phyloP scores from a whole-genome alignment of 768 basidiomycete species.

The Serendipita sp. region DNA sequence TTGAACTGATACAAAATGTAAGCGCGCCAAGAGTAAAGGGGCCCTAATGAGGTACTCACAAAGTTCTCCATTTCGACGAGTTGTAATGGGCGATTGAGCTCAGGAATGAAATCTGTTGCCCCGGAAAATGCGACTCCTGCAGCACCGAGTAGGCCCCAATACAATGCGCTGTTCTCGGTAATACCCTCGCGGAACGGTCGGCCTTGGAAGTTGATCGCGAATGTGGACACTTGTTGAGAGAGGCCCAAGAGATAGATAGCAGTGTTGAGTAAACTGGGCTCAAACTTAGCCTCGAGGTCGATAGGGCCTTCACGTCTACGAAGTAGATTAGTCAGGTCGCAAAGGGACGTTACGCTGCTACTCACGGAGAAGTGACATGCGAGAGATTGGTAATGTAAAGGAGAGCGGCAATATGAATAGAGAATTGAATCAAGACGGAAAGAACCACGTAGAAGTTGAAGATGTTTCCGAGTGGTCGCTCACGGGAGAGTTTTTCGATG shows the following conservation, averaged over 20 bases:
- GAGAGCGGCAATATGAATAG: conserved; percentile 76
- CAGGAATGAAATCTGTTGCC: conserved; percentile 86
- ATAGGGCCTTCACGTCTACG: conserved; percentile 47
- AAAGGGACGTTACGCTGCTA: not conserved
- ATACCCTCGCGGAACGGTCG: conserved; percentile 98
- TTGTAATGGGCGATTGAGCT: conserved; percentile 91
- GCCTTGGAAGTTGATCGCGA: conserved; percentile 97
- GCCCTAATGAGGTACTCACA: conserved; percentile 31
- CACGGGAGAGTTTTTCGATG: conserved; percentile 86
- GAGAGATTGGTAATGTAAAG: conserved; percentile 87
- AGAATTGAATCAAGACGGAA: conserved; percentile 84
- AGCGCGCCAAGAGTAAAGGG: not conserved
- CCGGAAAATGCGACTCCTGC: conserved; percentile 84
- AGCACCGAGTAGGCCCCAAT: conserved; percentile 81
- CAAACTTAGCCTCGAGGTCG: conserved; percentile 92
- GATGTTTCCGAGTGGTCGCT: conserved; percentile 87
- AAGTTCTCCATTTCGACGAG: conserved; percentile 72
- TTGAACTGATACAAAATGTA: conserved; percentile 47
- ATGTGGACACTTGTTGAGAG: conserved; percentile 96
- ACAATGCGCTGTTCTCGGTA: conserved; percentile 84
- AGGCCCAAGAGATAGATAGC: conserved; percentile 91
- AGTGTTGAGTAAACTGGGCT: conserved; percentile 86
- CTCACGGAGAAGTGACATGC: conserved; percentile 49
- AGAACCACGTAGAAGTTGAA: conserved; percentile 92
- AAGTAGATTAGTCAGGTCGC: not conserved